Evolutionary conservation across 345 rosid genomes (phyloP), one percentile per base, ranked within the genome.

Genomic region (Orychophragmus violaceus): DNA sequence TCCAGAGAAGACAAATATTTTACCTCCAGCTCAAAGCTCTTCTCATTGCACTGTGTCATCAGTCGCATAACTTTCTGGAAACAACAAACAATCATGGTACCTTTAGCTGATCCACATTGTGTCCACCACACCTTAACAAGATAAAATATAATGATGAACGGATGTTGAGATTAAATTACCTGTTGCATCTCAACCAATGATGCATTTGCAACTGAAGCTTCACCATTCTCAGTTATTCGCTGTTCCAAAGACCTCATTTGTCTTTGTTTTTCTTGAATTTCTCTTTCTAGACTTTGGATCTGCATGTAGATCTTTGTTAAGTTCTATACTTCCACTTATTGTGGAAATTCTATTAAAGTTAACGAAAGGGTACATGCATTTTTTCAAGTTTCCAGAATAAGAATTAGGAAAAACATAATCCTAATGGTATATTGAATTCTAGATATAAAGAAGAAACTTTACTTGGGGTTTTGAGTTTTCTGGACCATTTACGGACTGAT

Each of bases 11-110:
- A 56, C 54, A 50, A 23, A 48, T 17, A 8, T 59, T 82, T 74
- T 68, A 90, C 98, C 98, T 91, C 99, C 50, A 95, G 83, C 77
- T 91, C 99, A 86, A 95, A 95, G 78, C 84, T 82, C 76, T 83
- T 91, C 74, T 95, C 98, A 73, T 89, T 91, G 76, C 94, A 87
- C 64, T 95, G 95, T 59, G 90, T 81, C 99, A 91, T 91, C 83
- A 95, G 75, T 74, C 80, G 86, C 85, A 76, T 83, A 46, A 95
- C 90, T 55, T 83, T 91, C 99, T 95, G 96, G 79, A 76, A 54
- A 61, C 29, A 72, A 74, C 53, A 35, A 70, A 37, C 57, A 44
- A 63, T 32, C 23, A 13, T 25, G 53, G 62, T 65, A 65, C 69
- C 21, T 42, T 66, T 13, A 66, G 62, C 25, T 62, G 48, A 62